phyloP scores from a whole-genome alignment of 192 early-diverging fungal species.

The Thoreauomyces humboldtii region DNA sequence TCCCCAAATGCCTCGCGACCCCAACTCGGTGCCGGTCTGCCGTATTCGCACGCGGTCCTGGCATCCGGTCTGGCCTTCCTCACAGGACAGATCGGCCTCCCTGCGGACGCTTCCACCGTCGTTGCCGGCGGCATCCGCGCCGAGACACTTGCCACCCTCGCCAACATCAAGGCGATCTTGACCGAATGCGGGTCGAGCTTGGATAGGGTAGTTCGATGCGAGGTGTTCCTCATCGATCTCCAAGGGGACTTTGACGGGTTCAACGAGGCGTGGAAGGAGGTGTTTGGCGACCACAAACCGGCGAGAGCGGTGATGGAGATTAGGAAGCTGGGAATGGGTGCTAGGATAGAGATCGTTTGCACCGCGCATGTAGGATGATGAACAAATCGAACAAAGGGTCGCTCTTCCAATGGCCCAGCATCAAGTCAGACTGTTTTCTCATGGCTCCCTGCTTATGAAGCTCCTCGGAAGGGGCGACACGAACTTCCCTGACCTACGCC shows the following conservation, averaged over 20 bases:
- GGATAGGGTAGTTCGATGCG: background rate
- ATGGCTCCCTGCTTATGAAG: too few species aligned
- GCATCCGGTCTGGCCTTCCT: background rate
- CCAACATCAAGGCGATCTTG: background rate
- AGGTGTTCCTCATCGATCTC: background rate
- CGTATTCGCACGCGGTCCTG: background rate
- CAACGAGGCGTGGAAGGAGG: slow-evolving; percentile 1
- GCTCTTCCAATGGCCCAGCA: too few species aligned
- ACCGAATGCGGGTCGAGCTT: background rate
- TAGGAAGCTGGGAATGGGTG: too few species aligned
- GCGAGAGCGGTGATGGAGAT: slow-evolving; percentile 5
- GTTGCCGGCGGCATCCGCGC: background rate
- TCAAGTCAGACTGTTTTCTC: too few species aligned
- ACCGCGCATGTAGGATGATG: too few species aligned
- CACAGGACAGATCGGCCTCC: background rate
- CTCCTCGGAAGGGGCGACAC: too few species aligned
- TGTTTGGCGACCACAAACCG: background rate
- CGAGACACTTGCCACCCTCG: background rate
- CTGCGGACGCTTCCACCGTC: background rate
- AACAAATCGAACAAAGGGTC: too few species aligned
- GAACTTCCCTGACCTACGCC: background rate
- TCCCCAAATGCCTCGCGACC: too few species aligned
- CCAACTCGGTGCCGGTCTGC: too few species aligned
- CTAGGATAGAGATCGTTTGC: too few species aligned
- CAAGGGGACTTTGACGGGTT: background rate